Base-by-base conservation (phyloP, 2,329 filamentous ascomycete species). In the Fusarium duplospermum region DNA sequence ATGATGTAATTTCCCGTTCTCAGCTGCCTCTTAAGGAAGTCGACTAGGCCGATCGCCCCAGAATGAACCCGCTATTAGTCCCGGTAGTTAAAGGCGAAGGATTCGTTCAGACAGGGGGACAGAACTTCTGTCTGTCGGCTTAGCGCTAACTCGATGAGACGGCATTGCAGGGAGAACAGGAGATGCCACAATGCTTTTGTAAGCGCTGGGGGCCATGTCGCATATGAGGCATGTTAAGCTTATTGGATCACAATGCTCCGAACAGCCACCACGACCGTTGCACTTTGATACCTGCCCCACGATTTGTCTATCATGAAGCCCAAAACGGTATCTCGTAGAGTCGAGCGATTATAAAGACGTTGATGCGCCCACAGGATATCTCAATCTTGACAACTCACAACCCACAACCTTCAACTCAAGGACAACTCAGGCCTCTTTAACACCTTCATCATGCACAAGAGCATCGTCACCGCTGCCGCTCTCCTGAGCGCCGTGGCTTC, bases 401-500 rank as follows among this genome's bases (percentile, higher is more conserved):
- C 31, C 14, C 31, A 6, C 47, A 52, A 8, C 22, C 9, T 16
- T 47, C 42, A 47, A 27, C 16, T 40, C 61, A 20, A 6, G 24
- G 22, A 47, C 14, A 47, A 36, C 16, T 16, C 24, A 13, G 27
- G 11, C 22, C 14, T 50, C 31, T 13, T 9, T 3, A 22, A 61
- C n/a, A 61, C 2, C 16, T 16, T 35, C 27, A 33, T 9, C 24
- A 75, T 75, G 72, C 72, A 75, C 42, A 75, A 62, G 40, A 75
- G 61, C 45, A 2, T 76, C 13, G 20, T 75, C 16, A 50, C 70
- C 2, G 73, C 68, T 9, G 63, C 64, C 16, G 71, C 67, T 16
- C 47, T 77, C 9, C 65, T 77, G 4, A 60, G 76, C 47, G 76
- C 65, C 10, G 52, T 79, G 35, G 58, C 72, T 7, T 68, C 75